phyloP scores from a whole-genome alignment of 495 filamentous ascomycete species.

The Talaromyces ruber region DNA sequence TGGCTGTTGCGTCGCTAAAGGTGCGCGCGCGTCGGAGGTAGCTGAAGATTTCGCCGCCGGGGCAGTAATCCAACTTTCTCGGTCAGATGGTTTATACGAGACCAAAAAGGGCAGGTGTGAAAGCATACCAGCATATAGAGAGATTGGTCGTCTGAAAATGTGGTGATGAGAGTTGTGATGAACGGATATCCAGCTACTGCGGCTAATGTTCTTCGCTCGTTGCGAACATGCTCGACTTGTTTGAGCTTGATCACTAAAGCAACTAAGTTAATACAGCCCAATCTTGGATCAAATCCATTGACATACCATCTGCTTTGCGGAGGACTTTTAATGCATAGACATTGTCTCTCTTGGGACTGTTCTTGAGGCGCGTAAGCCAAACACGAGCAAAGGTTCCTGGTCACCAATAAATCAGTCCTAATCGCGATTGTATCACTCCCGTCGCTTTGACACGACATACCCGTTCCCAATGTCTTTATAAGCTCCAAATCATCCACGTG shows the following conservation, averaged over 20 bases:
- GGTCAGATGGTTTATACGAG: not conserved
- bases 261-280: not conserved
- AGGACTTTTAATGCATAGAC: conserved; percentile 93
- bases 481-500: conserved; percentile 69
- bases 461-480: conserved; percentile 85
- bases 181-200: conserved; percentile 90
- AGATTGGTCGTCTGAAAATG: conserved; percentile 82
- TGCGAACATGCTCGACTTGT: conserved; percentile 94
- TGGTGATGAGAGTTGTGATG: conserved; percentile 83
- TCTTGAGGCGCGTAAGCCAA: conserved; percentile 68
- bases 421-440: conserved; percentile 8
- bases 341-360: conserved; percentile 50
- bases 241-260: conserved; percentile 84
- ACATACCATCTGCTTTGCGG: conserved; percentile 71
- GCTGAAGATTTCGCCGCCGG: conserved; percentile 91
- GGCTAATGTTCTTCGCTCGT: conserved; percentile 80
- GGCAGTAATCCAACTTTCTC: conserved; percentile 71
- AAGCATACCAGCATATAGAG: conserved; percentile 79
- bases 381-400: conserved; percentile 93
- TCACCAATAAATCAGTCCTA: not conserved
- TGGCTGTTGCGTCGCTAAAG: conserved; percentile 78
- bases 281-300: not conserved
- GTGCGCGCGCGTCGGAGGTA: conserved; percentile 79
- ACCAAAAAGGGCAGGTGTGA: not conserved
- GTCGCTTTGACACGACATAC: conserved; percentile 32